Evolutionary conservation across 139 green algal genomes (phyloP).

Genomic region (Chlamydomonas sphaeroides): DNA sequence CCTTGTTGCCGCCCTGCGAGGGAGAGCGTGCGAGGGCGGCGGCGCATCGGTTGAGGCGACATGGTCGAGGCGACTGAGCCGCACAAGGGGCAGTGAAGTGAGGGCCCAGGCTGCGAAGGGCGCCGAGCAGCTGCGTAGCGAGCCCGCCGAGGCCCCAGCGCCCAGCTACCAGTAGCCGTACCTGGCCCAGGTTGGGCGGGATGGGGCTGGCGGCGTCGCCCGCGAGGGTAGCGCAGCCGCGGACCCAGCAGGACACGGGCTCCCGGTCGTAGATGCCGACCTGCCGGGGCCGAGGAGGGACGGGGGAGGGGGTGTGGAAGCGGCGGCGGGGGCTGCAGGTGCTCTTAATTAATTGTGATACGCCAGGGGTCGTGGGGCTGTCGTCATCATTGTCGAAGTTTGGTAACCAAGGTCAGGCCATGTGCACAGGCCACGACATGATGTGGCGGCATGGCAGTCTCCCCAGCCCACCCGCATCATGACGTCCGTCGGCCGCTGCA

Average conservation of each 20-base stretch:
- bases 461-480: constrained; percentile 37
- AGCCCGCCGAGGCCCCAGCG: too few species aligned
- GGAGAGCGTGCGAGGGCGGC: too few species aligned
- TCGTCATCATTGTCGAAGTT: neutral
- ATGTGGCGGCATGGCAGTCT: too few species aligned
- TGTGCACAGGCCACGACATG: neutral
- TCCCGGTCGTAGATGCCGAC: constrained; percentile 37
- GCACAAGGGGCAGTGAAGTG: too few species aligned
- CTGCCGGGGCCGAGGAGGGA: neutral
- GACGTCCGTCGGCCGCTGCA: constrained; percentile 10
- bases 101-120: too few species aligned
- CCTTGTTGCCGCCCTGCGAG: constrained; percentile 43
- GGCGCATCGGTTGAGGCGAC: too few species aligned
- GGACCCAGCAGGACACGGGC: neutral
- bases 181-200: constrained; percentile 47
- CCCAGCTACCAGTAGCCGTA: too few species aligned
- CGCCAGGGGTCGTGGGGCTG: neutral
- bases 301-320: too few species aligned
- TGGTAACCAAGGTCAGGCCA: too few species aligned
- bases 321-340: neutral
- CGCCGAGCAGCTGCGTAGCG: too few species aligned
- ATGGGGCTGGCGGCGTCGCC: constrained; percentile 45
- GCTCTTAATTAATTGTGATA: too few species aligned
- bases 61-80: too few species aligned
- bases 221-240: constrained; percentile 8